Conservation (phyloP, 345 rosid species). For the Erodium maritimum region DNA sequence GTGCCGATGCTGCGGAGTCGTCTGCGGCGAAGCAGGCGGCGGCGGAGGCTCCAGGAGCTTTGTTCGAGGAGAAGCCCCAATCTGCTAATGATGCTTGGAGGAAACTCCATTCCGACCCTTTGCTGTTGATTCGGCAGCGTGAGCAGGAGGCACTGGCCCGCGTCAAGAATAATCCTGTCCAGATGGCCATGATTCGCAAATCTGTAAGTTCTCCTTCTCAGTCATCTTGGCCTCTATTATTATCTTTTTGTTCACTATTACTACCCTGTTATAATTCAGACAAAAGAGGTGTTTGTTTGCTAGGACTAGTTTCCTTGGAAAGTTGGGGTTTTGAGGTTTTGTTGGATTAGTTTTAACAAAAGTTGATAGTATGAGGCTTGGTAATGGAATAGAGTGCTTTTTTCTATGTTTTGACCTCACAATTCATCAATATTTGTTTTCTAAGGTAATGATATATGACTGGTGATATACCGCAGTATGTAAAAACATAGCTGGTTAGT, state of each 20-base stretch:
- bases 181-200: conserved; percentile 51
- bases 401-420: neutral
- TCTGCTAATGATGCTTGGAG: conserved; percentile 90
- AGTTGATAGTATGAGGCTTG: too few relatives aligned
- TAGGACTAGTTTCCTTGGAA: too few relatives aligned
- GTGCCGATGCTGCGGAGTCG: conserved; percentile 6
- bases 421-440: neutral
- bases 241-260: too few relatives aligned
- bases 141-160: conserved; percentile 94
- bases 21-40: conserved; percentile 6
- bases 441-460: too few relatives aligned
- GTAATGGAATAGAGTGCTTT: too few relatives aligned
- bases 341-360: too few relatives aligned
- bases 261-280: too few relatives aligned
- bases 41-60: conserved; percentile 52
- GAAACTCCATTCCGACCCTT: conserved; percentile 82
- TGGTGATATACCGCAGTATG: too few relatives aligned
- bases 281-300: neutral
- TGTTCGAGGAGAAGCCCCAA: conserved; percentile 79
- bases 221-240: neutral
- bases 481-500: too few relatives aligned
- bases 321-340: too few relatives aligned
- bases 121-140: conserved; percentile 82
- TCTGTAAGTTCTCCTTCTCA: conserved; percentile 38
- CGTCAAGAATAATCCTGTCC: conserved; percentile 84